A percentile compares a stretch with the other conserved stretches of the same genome.
Conservation (phyloP, 176 grass and related monocot species). For the Carex kokanica region DNA sequence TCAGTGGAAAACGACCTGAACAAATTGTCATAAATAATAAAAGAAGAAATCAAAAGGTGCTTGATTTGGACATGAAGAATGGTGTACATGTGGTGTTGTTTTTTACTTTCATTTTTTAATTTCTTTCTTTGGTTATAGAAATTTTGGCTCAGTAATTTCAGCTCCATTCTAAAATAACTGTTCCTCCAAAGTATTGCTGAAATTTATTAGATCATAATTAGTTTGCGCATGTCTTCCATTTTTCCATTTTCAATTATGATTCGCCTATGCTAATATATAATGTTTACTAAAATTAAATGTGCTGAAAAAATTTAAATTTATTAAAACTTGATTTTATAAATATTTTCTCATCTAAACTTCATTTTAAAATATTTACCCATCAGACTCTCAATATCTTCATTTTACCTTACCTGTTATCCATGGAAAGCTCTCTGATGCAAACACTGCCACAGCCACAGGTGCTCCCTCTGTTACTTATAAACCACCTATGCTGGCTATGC, state of each 20-base stretch:
- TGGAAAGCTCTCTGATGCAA: too few relatives aligned
- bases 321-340: background rate
- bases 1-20: conserved; percentile 5
- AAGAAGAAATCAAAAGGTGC: background rate
- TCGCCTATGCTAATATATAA: background rate
- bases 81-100: conserved; percentile 4
- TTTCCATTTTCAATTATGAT: background rate
- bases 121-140: background rate
- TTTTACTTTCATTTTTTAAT: background rate
- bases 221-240: too few relatives aligned
- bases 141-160: background rate
- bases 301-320: background rate
- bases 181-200: background rate
- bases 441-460: too few relatives aligned
- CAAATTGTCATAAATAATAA: background rate
- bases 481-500: too few relatives aligned
- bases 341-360: background rate
- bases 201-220: too few relatives aligned
- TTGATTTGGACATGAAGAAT: conserved; percentile 14
- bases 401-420: too few relatives aligned
- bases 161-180: background rate
- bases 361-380: background rate
- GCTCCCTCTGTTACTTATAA: too few relatives aligned
- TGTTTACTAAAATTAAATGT: background rate
- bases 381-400: too few relatives aligned